Evolutionary conservation across 306 rosid genomes (phyloP).

Genomic region (Canavalia ensiformis): DNA sequence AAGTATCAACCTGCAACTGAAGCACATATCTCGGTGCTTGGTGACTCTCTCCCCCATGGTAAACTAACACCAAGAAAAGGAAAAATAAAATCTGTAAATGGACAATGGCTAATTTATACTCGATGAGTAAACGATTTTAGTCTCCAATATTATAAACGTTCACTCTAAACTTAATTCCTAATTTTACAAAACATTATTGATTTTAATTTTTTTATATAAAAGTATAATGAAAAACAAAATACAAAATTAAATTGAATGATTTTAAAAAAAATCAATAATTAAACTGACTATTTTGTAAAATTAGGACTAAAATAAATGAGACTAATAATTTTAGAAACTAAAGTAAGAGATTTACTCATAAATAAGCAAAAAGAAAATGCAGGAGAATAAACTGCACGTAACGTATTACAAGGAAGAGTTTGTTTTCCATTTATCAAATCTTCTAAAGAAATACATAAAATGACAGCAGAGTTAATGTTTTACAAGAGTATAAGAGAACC

Average conservation of each 20-base stretch:
- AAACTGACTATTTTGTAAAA: no score
- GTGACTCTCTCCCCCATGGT: slow-evolving; percentile 34
- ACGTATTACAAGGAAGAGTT: no score
- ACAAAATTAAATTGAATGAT: no score
- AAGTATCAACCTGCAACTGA: slow-evolving; percentile 42
- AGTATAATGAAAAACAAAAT: no score
- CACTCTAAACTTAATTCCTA: no score
- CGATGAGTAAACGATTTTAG: background rate
- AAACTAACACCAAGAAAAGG: background rate
- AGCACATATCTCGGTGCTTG: slow-evolving; percentile 24
- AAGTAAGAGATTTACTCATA: no score
- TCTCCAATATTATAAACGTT: no score
- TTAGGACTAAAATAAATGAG: no score
- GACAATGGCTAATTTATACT: background rate
- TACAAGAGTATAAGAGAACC: background rate
- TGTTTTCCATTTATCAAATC: background rate
- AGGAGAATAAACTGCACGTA: background rate
- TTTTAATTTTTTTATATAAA: no score
- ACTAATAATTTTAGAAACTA: no score
- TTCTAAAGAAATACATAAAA: background rate
- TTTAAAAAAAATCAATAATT: no score
- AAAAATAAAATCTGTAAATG: background rate
- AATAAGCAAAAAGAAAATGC: background rate
- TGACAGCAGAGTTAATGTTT: background rate
- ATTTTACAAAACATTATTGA: no score